Evolutionary conservation across 352 stramenopile species (phyloP).

Genomic region (Lagenidium sp.): DNA sequence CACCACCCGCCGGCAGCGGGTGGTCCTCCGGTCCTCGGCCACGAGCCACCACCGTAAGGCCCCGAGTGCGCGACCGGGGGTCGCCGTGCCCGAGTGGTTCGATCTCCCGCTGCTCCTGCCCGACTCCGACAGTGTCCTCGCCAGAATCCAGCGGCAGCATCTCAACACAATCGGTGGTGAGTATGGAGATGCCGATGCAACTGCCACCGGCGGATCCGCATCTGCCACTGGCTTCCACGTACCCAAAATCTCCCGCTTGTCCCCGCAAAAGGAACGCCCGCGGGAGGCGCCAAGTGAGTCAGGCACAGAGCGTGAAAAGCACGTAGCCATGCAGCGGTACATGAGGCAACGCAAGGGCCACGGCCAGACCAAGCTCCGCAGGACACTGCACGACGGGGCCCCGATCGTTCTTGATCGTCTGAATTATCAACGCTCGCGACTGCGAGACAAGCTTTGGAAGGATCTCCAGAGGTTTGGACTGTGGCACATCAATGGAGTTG

Average conservation of each 20-base stretch:
- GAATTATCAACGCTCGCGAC: constrained; percentile 11
- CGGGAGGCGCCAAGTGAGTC: constrained; percentile 1
- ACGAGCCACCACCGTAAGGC: no score
- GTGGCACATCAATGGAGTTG: constrained; percentile 22
- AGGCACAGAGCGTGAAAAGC: constrained; percentile 1
- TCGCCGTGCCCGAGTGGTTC: constrained; percentile 41
- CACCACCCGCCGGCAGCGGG: background rate
- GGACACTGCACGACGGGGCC: constrained; percentile 18
- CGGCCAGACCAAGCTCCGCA: constrained; percentile 11
- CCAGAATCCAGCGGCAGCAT: constrained; percentile 27
- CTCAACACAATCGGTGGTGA: no score
- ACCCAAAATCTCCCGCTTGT: constrained; percentile 45
- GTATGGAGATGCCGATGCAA: constrained; percentile 2
- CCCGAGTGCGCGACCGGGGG: background rate
- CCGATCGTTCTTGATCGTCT: constrained; percentile 21
- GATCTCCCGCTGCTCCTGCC: constrained; percentile 52
- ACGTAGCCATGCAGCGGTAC: constrained; percentile 5
- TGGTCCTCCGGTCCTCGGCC: background rate
- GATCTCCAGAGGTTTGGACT: constrained; percentile 49
- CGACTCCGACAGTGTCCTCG: constrained; percentile 23
- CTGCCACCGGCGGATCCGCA: background rate
- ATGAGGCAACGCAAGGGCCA: constrained; percentile 1
- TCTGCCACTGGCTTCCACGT: constrained; percentile 4
- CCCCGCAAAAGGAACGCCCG: constrained; percentile 8
- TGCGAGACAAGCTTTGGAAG: constrained; percentile 43